Evolutionary conservation across 2,329 filamentous ascomycete genomes (phyloP).

Genomic region (Calonectria henricotiae): DNA sequence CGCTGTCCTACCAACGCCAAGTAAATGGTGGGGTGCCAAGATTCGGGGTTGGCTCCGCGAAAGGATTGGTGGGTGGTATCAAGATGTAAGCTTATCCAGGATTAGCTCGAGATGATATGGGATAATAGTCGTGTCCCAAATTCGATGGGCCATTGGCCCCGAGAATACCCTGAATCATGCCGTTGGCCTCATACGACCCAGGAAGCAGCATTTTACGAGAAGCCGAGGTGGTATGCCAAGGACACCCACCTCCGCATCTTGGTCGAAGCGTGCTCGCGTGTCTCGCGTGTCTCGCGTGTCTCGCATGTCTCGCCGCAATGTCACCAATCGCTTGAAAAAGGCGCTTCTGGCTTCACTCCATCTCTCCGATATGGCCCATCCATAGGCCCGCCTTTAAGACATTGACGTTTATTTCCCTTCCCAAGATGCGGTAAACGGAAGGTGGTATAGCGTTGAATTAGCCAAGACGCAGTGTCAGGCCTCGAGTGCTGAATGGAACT

Average conservation of each 20-base stretch:
- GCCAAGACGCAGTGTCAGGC: background rate
- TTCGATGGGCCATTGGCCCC: background rate
- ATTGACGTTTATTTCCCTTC: background rate
- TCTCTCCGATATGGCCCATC: background rate
- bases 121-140: background rate
- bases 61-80: constrained; percentile 7
- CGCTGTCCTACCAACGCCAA: background rate
- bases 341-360: background rate
- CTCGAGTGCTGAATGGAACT: background rate
- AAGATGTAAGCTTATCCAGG: constrained; percentile 26
- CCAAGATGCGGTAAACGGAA: background rate
- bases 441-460: constrained; percentile 9
- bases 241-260: background rate
- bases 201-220: background rate
- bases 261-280: background rate
- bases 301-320: background rate
- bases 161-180: background rate
- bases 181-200: background rate
- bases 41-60: background rate
- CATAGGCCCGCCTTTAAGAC: background rate
- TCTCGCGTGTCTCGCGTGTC: no score
- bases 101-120: constrained; percentile 1
- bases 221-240: background rate
- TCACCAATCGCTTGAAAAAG: background rate
- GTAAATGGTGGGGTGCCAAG: constrained; percentile 3